Conservation (phyloP, 148 eudicot genomes). For the Talinum fruticosum region DNA sequence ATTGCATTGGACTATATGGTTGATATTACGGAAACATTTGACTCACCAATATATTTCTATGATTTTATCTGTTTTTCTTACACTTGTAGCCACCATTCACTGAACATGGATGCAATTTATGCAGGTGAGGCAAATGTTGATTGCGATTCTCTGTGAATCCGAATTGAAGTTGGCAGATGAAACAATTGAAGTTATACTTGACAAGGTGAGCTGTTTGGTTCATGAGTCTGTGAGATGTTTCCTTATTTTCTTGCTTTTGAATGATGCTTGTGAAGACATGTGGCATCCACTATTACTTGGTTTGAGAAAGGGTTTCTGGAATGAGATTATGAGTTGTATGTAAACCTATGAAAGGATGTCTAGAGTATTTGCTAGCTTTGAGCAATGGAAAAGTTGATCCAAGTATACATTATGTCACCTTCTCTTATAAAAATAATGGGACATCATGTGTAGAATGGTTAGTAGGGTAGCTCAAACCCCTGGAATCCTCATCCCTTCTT, state of each 20-base stretch:
- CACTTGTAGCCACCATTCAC: neutral
- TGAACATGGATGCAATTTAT: constrained; percentile 16
- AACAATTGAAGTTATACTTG: constrained; percentile 74
- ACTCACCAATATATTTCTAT: neutral
- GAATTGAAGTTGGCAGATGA: constrained; percentile 94
- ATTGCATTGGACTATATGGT: neutral
- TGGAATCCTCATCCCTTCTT: no score
- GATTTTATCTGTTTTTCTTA: neutral
- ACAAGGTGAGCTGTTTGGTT: constrained; percentile 56
- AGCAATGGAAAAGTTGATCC: neutral
- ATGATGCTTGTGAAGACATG: no score
- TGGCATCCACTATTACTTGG: neutral
- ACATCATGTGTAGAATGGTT: no score
- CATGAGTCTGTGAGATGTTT: neutral
- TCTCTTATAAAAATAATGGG: no score
- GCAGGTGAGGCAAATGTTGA: constrained; percentile 96
- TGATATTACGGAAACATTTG: neutral
- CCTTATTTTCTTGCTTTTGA: neutral
- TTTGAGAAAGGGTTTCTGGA: neutral
- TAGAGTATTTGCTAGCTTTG: neutral
- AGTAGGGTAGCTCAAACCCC: no score
- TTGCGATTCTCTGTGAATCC: constrained; percentile 86
- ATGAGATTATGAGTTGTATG: neutral
- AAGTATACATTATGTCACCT: no score
- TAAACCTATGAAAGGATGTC: neutral